phyloP scores from a whole-genome alignment of 1,284 basidiomycete genomes.

The Omphalotus olearius region DNA sequence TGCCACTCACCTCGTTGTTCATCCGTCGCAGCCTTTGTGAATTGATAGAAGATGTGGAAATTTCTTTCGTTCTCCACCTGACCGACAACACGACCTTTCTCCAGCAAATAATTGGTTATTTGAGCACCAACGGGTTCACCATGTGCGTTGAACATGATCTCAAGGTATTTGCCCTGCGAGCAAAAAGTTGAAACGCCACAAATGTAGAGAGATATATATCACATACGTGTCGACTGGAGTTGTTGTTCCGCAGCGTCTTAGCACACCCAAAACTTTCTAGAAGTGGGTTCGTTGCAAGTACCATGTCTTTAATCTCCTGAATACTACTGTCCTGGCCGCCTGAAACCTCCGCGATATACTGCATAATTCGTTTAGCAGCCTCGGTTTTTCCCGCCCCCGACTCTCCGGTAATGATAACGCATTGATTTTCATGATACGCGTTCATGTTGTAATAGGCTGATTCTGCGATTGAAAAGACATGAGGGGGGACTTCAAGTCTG shows the following conservation, averaged over 20 bases:
- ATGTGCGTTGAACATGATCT: conserved; percentile 96
- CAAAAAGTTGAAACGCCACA: conserved; percentile 7
- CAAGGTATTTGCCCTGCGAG: conserved; percentile 91
- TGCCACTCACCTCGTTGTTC: conserved; percentile 72
- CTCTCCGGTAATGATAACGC: conserved; percentile 99
- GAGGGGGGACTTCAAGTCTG: conserved; percentile 94
- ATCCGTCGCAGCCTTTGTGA: conserved; percentile 91
- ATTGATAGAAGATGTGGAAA: conserved; percentile 99
- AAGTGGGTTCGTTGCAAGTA: conserved; percentile 97
- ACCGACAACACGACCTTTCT: conserved; percentile 96
- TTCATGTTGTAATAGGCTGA: conserved; percentile 99
- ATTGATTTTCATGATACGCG: conserved; percentile 99
- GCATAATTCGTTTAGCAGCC: conserved; percentile 98
- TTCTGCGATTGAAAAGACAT: conserved; percentile 98
- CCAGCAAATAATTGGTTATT: conserved; percentile 97
- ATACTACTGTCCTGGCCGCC: conserved; percentile 84
- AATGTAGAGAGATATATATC: background rate
- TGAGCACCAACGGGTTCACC: conserved; percentile 97
- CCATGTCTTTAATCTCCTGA: conserved; percentile 99
- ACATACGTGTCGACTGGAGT: conserved; percentile 94
- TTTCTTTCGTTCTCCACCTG: conserved; percentile 97
- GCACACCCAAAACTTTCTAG: conserved; percentile 99
- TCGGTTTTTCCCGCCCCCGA: conserved; percentile 98
- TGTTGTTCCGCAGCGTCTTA: conserved; percentile 98
- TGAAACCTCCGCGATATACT: conserved; percentile 97